Conservation (phyloP, 495 filamentous ascomycete genomes). For the Neurospora sp. region DNA sequence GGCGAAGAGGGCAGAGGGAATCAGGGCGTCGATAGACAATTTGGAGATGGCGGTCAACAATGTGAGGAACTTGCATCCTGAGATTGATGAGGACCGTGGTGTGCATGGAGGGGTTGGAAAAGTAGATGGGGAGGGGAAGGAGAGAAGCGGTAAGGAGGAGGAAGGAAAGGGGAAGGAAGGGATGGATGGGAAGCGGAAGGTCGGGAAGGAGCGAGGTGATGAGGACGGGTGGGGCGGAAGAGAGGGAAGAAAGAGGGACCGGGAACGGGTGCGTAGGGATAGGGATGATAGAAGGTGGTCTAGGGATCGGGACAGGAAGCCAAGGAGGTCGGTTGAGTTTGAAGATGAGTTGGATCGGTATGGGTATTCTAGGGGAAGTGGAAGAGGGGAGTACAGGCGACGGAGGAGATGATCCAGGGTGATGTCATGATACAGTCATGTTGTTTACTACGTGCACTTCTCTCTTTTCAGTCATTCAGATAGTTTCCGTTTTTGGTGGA, state of each 20-base stretch:
- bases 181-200: background rate
- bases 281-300: background rate
- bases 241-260: background rate
- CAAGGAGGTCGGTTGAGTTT: background rate
- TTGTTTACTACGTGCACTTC: background rate
- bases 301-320: background rate
- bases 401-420: background rate
- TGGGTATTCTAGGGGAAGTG: background rate
- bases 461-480: background rate
- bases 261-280: background rate
- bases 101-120: background rate
- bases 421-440: background rate
- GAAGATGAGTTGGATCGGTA: background rate
- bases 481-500: background rate
- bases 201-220: background rate
- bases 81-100: background rate
- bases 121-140: background rate
- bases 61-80: conserved; percentile 19
- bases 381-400: background rate
- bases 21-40: conserved; percentile 9
- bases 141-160: background rate
- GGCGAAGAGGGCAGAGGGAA: conserved; percentile 10
- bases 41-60: conserved; percentile 17
- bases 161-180: background rate
- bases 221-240: background rate